Evolutionary conservation across 2,329 filamentous ascomycete species (phyloP).

Genomic region (Magnaporthales sp.): DNA sequence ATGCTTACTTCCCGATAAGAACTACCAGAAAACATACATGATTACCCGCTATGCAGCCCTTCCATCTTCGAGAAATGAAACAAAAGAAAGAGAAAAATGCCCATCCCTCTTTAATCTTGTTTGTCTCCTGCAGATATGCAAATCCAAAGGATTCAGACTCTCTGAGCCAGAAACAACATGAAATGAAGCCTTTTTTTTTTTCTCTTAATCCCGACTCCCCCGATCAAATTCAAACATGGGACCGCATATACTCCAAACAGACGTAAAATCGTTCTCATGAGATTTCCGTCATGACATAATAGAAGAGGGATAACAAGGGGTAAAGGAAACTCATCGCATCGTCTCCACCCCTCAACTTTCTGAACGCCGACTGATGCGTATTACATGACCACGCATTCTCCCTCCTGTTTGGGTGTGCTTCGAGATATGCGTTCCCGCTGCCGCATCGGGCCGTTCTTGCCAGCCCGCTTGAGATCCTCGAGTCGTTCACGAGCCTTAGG

Average conservation of each 20-base stretch:
- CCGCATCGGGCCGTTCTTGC: constrained; percentile 57
- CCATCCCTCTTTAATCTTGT: background rate
- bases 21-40: background rate
- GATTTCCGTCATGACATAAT: background rate
- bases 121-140: background rate
- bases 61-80: background rate
- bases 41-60: background rate
- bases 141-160: background rate
- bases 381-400: constrained; percentile 82
- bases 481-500: constrained; percentile 87
- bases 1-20: background rate
- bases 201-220: background rate
- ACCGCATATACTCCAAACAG: background rate
- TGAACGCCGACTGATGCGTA: background rate
- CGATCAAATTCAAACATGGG: background rate
- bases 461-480: constrained; percentile 80
- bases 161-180: background rate
- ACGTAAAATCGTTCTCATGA: background rate
- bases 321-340: background rate
- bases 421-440: constrained; percentile 72
- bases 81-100: background rate
- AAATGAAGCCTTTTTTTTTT: background rate
- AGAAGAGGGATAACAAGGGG: background rate
- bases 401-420: constrained; percentile 78
- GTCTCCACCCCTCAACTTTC: background rate